phyloP scores from a whole-genome alignment of 352 stramenopile genomes.

The Globisporangium iwayamae region DNA sequence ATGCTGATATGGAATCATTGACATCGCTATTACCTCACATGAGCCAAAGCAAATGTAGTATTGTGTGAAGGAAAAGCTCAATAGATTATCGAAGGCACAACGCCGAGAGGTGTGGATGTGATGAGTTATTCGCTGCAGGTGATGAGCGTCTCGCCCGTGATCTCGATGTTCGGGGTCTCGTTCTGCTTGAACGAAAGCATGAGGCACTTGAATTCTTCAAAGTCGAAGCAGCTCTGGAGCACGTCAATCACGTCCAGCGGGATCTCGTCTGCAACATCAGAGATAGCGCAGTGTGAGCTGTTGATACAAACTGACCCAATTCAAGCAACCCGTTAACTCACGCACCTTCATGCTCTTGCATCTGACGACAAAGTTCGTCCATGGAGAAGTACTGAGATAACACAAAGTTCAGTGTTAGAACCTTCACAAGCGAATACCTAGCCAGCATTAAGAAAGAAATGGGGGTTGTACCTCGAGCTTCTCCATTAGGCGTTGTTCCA shows the following conservation, averaged over 20 bases:
- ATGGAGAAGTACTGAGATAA: constrained; percentile 69
- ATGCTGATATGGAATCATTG: no score
- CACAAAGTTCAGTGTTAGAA: background rate
- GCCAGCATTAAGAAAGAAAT: background rate
- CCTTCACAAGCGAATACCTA: background rate
- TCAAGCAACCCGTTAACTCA: background rate
- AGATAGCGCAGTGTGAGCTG: background rate
- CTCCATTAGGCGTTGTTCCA: constrained; percentile 56
- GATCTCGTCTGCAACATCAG: constrained; percentile 54
- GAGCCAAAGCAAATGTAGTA: background rate
- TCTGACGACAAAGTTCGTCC: constrained; percentile 73
- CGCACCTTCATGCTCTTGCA: constrained; percentile 78
- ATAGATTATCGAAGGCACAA: background rate
- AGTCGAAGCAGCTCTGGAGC: constrained; percentile 76
- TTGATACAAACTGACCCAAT: no score
- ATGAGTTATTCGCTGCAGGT: constrained; percentile 23
- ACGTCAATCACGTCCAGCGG: constrained; percentile 76
- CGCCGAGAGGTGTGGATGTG: background rate
- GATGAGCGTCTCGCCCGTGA: constrained; percentile 62
- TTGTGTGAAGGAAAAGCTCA: background rate
- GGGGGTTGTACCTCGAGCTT: constrained; percentile 48
- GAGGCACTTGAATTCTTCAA: constrained; percentile 86
- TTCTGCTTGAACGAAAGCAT: constrained; percentile 88
- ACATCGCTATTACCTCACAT: no score
- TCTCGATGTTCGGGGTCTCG: constrained; percentile 72